Conservation (phyloP, 1,139 yeast genomes). For the Magnusiomyces tetraspermus region DNA sequence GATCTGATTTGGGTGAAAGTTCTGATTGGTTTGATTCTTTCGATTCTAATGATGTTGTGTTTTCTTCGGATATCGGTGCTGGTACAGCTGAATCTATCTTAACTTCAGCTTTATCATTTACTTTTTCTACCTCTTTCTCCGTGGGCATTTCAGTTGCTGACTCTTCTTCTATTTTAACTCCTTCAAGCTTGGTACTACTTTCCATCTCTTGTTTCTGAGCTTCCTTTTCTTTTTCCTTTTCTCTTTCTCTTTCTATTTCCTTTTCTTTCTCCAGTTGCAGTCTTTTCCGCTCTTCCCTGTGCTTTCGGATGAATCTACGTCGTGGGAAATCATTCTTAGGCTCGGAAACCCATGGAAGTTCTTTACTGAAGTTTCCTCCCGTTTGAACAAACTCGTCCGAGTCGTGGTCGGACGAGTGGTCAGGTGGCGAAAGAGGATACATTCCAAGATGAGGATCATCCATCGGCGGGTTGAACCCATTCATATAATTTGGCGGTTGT, state of each 20-base stretch:
- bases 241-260: background rate
- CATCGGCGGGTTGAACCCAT: background rate
- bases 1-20: too few relatives aligned
- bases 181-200: too few relatives aligned
- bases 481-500: background rate
- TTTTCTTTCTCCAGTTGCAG: background rate
- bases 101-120: too few relatives aligned
- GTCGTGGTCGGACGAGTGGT: background rate
- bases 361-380: background rate
- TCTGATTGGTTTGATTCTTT: too few relatives aligned
- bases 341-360: background rate
- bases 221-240: background rate
- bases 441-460: background rate
- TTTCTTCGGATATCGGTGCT: too few relatives aligned
- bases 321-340: background rate
- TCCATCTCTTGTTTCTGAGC: too few relatives aligned
- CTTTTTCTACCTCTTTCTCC: too few relatives aligned
- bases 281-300: background rate
- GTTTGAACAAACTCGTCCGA: background rate
- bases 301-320: background rate
- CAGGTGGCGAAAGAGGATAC: background rate
- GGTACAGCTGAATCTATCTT: too few relatives aligned
- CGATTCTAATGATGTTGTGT: too few relatives aligned
- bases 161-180: too few relatives aligned
- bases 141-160: too few relatives aligned